phyloP scores from a whole-genome alignment of 768 basidiomycete species.

The Tremella fuciformis region DNA sequence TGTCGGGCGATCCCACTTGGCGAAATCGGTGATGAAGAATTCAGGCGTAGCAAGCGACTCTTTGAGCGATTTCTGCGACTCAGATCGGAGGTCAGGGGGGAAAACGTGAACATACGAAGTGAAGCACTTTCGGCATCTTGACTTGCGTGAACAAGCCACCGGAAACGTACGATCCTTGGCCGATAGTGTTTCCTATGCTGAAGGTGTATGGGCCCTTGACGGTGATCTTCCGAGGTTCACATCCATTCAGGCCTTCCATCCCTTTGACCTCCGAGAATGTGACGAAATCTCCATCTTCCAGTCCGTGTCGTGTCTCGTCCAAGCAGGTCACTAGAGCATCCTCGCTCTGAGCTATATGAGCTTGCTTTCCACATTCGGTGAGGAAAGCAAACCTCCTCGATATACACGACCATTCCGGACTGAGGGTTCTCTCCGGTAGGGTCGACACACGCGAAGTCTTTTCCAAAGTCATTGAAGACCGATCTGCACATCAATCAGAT shows the following conservation, averaged over 20 bases:
- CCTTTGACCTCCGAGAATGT: conserved; percentile 95
- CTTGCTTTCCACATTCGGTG: neutral
- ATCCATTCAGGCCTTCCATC: conserved; percentile 84
- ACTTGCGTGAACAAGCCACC: conserved; percentile 98
- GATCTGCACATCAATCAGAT: conserved; percentile 57
- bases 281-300: conserved; percentile 98
- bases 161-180: conserved; percentile 69
- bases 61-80: conserved; percentile 82
- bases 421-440: conserved; percentile 96
- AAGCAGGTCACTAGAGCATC: conserved; percentile 94
- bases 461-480: conserved; percentile 94
- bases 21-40: conserved; percentile 90
- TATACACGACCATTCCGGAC: conserved; percentile 89
- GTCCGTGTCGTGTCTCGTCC: conserved; percentile 93
- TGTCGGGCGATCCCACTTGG: conserved; percentile 89
- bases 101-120: conserved; percentile 67
- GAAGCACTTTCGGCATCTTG: conserved; percentile 94
- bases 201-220: conserved; percentile 97
- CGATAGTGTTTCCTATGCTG: conserved; percentile 84
- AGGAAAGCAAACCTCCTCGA: conserved; percentile 65
- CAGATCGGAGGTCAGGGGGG: conserved; percentile 4
- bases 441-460: conserved; percentile 91
- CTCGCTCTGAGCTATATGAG: conserved; percentile 60
- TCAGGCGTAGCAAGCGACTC: conserved; percentile 80
- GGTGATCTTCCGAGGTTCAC: conserved; percentile 83